These are phyloP conservation scores for Myotisia sp. DNA, from an alignment of 2,329 filamentous ascomycete genomes.

Conservation along the genomic window DNA sequence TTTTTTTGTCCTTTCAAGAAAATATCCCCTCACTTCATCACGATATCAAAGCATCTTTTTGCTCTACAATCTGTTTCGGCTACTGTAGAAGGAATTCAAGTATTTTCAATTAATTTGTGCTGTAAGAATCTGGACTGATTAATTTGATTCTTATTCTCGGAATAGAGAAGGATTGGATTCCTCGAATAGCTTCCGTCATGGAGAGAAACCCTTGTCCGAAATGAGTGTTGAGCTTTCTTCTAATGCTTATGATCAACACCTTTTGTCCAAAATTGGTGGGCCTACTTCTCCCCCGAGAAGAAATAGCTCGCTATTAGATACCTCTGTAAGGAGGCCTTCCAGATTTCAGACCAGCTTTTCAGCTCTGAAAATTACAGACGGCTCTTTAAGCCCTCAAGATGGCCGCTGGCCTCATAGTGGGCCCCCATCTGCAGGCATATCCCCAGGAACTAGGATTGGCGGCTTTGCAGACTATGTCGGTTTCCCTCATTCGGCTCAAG, in stretches of 20 bases:
- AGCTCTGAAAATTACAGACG: conserved; percentile 10
- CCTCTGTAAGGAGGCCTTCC: conserved; percentile 18
- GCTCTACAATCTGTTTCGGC: too few species aligned
- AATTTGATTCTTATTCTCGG: too few species aligned
- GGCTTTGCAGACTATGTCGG: conserved; percentile 30
- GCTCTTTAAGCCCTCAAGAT: conserved; percentile 11
- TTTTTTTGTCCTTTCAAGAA: too few species aligned
- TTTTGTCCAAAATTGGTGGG: conserved; percentile 49
- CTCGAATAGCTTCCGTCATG: conserved; percentile 15
- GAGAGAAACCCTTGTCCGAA: conserved; percentile 45
- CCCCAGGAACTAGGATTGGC: conserved; percentile 25
- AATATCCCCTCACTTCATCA: too few species aligned
- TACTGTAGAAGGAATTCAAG: too few species aligned
- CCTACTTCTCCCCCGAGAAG: conserved; percentile 41
- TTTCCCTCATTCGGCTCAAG: conserved; percentile 32
- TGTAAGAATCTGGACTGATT: background rate
- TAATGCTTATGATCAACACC: conserved; percentile 48
- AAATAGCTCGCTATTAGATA: conserved; percentile 18
- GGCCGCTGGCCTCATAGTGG: conserved; percentile 26
- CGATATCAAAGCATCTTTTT: too few species aligned
- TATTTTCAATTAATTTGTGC: too few species aligned
- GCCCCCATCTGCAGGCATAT: conserved; percentile 28
- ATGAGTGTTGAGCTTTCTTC: conserved; percentile 44
- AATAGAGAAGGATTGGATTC: too few species aligned
- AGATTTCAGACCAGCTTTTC: conserved; percentile 19